Base-by-base conservation (phyloP, 2,329 filamentous ascomycete species). In the Helotiales sp. region DNA sequence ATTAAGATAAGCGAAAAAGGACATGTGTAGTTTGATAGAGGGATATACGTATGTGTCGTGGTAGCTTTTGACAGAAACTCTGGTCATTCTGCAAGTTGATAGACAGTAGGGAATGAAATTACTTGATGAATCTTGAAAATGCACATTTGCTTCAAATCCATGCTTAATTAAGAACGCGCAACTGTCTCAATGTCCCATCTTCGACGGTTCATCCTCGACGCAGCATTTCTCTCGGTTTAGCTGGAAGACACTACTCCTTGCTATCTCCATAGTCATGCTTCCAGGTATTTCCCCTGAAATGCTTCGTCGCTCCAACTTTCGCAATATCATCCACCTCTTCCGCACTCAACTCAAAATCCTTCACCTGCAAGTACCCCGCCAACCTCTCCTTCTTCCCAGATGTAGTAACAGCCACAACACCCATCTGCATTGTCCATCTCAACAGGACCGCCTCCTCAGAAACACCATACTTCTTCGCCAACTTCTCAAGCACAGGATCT, bases 341-440 rank as follows among this genome's bases (percentile, higher is more conserved):
- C 0, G 77, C 74, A 19, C 80, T 83, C 59, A 88, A 73, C 75
- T 82, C 80, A 67, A 87, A 85, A 50, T 64, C 73, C 48, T 75
- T 77, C 60, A 25, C 46, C n/a, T 33, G 65, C 29, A 58, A 29
- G 65, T 81, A 85, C 22, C 77, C 75, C 66, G 79, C 74, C 58
- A 88, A 72, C 47, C 85, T 75, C 65, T 82, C 76, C 66, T 80
- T 75, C 62, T 78, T 87, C 48, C 74, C 73, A 64, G 80, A 85
- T 17, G 84, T 87, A 1, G 84, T 86, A 50, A 87, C 69, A 3
- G 75, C 75, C 24, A 84, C 77, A 36, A 84, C 70, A 31, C 79
- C 82, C 69, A 82, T 79, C 63, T 87, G 83, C 15, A 87, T 67
- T 38, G 71, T 70, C 83, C 83, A 87, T 55, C 83, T 72, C 64